Conservation (phyloP, 805 yeast genomes). For the Priceomyces castillae region DNA sequence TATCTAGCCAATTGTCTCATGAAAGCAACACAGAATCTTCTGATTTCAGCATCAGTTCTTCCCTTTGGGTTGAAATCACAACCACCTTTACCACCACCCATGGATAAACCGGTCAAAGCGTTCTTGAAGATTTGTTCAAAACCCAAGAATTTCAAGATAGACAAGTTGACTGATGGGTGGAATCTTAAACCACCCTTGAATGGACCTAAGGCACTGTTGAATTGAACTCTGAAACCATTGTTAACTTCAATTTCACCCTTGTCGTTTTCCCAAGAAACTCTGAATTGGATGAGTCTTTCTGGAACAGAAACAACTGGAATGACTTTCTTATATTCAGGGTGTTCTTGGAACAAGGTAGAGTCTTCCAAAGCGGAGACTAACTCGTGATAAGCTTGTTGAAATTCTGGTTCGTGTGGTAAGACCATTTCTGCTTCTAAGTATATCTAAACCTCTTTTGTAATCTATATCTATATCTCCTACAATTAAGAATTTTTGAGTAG, state of each 20-base stretch:
- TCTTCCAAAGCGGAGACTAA: slow-evolving; percentile 83
- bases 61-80: slow-evolving; percentile 97
- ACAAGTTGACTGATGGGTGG: slow-evolving; percentile 95
- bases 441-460: neutral
- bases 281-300: slow-evolving; percentile 93
- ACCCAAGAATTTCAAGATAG: slow-evolving; percentile 93
- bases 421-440: slow-evolving; percentile 45
- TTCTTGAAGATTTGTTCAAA: slow-evolving; percentile 98
- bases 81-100: slow-evolving; percentile 99
- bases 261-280: slow-evolving; percentile 98
- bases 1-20: slow-evolving; percentile 94
- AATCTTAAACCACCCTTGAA: slow-evolving; percentile 98
- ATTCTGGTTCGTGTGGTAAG: slow-evolving; percentile 94
- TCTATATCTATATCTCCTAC: no score
- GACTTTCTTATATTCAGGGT: slow-evolving; percentile 87
- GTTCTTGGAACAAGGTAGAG: slow-evolving; percentile 83
- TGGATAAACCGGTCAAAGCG: slow-evolving; percentile 93
- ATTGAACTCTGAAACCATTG: slow-evolving; percentile 97
- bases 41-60: slow-evolving; percentile 86
- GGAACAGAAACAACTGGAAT: slow-evolving; percentile 91
- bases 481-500: no score
- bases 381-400: slow-evolving; percentile 97
- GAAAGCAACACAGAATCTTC: slow-evolving; percentile 94
- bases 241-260: slow-evolving; percentile 87
- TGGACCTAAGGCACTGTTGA: slow-evolving; percentile 97